phyloP scores from a whole-genome alignment of 768 basidiomycete species.

The Lactifluus piperatus region DNA sequence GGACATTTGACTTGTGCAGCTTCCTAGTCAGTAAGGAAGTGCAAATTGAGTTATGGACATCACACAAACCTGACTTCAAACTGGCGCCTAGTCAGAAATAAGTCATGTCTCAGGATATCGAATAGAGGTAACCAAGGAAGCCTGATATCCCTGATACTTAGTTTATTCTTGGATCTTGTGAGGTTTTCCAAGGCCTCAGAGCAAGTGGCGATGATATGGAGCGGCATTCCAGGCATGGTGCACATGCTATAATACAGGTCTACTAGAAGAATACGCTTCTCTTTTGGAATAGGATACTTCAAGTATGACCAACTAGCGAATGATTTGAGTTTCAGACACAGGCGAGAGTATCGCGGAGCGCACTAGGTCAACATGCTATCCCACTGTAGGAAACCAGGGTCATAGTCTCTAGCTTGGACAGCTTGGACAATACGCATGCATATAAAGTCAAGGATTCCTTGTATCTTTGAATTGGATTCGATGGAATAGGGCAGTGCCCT shows the following conservation, averaged over 20 bases:
- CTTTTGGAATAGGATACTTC: constrained; percentile 81
- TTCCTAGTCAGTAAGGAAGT: background rate
- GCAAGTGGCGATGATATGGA: constrained; percentile 56
- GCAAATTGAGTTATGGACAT: background rate
- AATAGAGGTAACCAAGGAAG: constrained; percentile 79
- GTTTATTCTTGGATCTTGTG: constrained; percentile 61
- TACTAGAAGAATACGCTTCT: constrained; percentile 62
- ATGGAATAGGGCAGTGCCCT: constrained; percentile 65
- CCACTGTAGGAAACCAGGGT: constrained; percentile 74
- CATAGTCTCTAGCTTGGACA: constrained; percentile 73
- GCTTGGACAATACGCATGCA: constrained; percentile 60
- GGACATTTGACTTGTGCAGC: constrained; percentile 49
- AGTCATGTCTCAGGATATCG: constrained; percentile 56
- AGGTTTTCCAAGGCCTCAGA: constrained; percentile 53
- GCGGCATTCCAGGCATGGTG: constrained; percentile 69
- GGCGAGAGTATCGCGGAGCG: constrained; percentile 26
- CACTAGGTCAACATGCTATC: constrained; percentile 68
- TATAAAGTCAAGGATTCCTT: constrained; percentile 67
- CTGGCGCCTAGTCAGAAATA: constrained; percentile 69
- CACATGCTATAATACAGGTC: constrained; percentile 74
- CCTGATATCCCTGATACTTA: constrained; percentile 68
- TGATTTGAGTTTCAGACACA: constrained; percentile 19
- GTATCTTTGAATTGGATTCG: constrained; percentile 69
- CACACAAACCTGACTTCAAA: constrained; percentile 65
- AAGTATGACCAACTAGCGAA: constrained; percentile 62